Evolutionary conservation across 495 filamentous ascomycete species (phyloP).

Genomic region (Aspergillus egyptiacus): DNA sequence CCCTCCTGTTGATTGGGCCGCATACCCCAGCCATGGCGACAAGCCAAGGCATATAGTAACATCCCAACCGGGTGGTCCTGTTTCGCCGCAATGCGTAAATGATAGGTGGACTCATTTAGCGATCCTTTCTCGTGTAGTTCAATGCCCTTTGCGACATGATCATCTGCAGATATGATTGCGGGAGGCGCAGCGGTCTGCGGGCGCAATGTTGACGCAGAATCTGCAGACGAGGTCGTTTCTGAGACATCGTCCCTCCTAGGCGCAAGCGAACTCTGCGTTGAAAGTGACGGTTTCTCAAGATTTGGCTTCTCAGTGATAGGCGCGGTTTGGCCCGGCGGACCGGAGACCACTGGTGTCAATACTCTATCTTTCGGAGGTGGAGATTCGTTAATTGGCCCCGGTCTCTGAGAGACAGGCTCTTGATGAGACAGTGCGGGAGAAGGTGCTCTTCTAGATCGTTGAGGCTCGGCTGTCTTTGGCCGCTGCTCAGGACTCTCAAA

Average conservation of each 20-base stretch:
- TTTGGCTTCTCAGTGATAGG: conserved; percentile 22
- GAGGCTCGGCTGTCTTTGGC: conserved; percentile 34
- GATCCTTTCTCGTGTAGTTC: conserved; percentile 80
- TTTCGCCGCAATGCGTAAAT: conserved; percentile 83
- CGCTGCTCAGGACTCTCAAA: conserved; percentile 39
- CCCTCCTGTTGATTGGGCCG: conserved; percentile 81
- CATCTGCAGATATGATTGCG: conserved; percentile 64
- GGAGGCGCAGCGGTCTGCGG: conserved; percentile 45
- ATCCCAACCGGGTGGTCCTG: conserved; percentile 84
- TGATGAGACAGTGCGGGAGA: conserved; percentile 27
- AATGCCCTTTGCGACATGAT: conserved; percentile 84
- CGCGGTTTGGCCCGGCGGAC: conserved; percentile 5
- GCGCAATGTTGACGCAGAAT: conserved; percentile 61
- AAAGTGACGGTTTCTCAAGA: conserved; percentile 30
- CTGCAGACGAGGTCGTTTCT: conserved; percentile 54
- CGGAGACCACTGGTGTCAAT: conserved; percentile 15
- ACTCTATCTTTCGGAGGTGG: conserved; percentile 16
- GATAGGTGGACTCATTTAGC: conserved; percentile 88
- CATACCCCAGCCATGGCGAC: conserved; percentile 98
- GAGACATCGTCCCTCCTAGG: conserved; percentile 31
- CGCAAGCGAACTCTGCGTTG: conserved; percentile 5
- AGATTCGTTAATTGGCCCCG: conserved; percentile 33
- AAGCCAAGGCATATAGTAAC: conserved; percentile 92
- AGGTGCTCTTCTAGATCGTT: conserved; percentile 32
- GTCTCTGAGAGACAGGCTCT: conserved; percentile 27